Evolutionary conservation across 129 eudicot genomes (phyloP), one percentile per base, ranked within the genome.

Genomic region (Silybum marianum): DNA sequence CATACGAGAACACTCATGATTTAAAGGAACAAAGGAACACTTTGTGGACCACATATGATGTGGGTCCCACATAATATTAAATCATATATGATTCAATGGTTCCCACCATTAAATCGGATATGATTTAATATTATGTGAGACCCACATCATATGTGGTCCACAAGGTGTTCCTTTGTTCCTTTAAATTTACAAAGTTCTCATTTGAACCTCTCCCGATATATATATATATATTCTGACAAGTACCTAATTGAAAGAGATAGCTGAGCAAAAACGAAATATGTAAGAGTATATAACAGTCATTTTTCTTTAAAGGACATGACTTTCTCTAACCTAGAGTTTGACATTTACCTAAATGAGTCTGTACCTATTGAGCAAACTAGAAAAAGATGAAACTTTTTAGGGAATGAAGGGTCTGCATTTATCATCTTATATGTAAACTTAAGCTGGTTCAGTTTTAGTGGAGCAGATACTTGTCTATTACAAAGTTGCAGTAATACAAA

Each of bases 351-450:
- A 62, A 62, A 62, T 21, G 26, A 62, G 26, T 62, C 26, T 62
- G 28, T 62, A 19, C 26, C 2, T 21, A 62, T 1, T 19, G 69
- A 21, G 4, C 26, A 62, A 62, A 62, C 26, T 22, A 62, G 4
- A 62, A 62, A 4, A 62, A n/a, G 26, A 62, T 62, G 63, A 51
- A 51, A 16, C 26, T 21, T 62, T 62, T 19, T 62, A 6, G 26
- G 26, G 28, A 62, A 62, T 62, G n/a, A 74, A 74, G 67, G 60
- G 67, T 21, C 78, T 39, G 26, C 51, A 39, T 73, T 26, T 24
- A 38, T 39, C 65, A 74, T 74, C 30, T 42, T 44, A 28, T 5
- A 24, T 21, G 38, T 51, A 74, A 42, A 42, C 36, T 23, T 18
- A 74, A 18, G 14, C 40, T 72, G 48, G 60, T 74, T 30, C 28